phyloP scores from a whole-genome alignment of 192 early-diverging fungal species.

The Entomortierella chlamydospora region DNA sequence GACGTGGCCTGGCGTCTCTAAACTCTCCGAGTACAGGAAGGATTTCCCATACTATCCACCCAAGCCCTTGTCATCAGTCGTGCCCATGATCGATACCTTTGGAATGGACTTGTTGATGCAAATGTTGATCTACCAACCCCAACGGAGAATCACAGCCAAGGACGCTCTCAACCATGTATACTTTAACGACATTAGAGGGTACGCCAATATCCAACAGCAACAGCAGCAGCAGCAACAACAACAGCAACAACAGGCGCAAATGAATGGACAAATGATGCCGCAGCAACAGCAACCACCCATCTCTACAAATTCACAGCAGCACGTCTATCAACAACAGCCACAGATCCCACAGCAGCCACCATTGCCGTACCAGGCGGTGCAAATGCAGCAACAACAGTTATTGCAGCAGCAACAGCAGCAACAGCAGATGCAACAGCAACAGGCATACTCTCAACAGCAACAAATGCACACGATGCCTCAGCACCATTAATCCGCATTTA shows the following conservation, averaged over 20 bases:
- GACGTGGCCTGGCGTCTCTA: slow-evolving; percentile 80
- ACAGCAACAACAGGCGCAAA: slow-evolving; percentile 24
- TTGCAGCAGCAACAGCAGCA: slow-evolving; percentile 20
- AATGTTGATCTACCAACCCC: slow-evolving; percentile 81
- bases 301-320: slow-evolving; percentile 13
- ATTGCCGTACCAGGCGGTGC: slow-evolving; percentile 19
- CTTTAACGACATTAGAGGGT: slow-evolving; percentile 62
- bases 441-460: slow-evolving; percentile 27
- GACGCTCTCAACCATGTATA: slow-evolving; percentile 73
- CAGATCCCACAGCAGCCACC: slow-evolving; percentile 27
- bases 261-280: slow-evolving; percentile 40
- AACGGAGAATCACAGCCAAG: slow-evolving; percentile 70
- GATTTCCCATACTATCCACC: slow-evolving; percentile 73
- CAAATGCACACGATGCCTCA: slow-evolving; percentile 15
- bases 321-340: slow-evolving; percentile 15
- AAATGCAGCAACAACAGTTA: slow-evolving; percentile 44
- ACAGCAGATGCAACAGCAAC: slow-evolving; percentile 13
- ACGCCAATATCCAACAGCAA: slow-evolving; percentile 44
- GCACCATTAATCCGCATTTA: slow-evolving; percentile 5
- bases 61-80: slow-evolving; percentile 69
- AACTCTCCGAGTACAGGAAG: slow-evolving; percentile 79
- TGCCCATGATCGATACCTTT: slow-evolving; percentile 80
- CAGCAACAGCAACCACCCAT: slow-evolving; percentile 28
- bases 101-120: slow-evolving; percentile 81
- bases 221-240: slow-evolving; percentile 34